Evolutionary conservation across 2,329 filamentous ascomycete species (phyloP).

Genomic region (Cordyceps javanica): DNA sequence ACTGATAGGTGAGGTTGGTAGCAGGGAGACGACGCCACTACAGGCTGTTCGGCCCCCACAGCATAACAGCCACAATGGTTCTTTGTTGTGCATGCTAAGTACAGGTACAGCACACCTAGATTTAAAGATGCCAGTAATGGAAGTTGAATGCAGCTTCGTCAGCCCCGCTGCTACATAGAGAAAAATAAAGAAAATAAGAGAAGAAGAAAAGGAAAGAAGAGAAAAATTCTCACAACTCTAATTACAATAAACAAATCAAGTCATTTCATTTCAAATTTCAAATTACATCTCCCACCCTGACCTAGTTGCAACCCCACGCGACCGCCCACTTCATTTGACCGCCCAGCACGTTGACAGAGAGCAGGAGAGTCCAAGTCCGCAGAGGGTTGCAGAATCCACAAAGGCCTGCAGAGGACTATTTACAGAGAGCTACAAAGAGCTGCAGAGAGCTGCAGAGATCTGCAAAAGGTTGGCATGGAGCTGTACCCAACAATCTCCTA

Average conservation of each 20-base stretch:
- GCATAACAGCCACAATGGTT: not conserved
- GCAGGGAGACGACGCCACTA: not conserved
- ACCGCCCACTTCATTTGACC: not conserved
- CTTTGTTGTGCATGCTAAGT: too few species aligned
- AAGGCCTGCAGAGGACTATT: too few species aligned
- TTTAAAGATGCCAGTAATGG: too few species aligned
- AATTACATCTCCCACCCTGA: not conserved
- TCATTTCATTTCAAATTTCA: not conserved
- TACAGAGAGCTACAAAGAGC: too few species aligned
- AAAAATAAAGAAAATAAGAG: too few species aligned
- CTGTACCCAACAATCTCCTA: too few species aligned
- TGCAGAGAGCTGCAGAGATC: conserved; percentile 1
- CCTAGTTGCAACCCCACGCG: conserved; percentile 1
- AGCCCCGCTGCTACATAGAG: not conserved
- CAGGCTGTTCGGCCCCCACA: not conserved
- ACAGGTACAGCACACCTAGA: not conserved
- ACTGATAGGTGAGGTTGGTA: too few species aligned
- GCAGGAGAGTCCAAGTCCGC: too few species aligned
- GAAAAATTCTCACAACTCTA: not conserved
- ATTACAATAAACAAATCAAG: not conserved
- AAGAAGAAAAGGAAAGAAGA: not conserved
- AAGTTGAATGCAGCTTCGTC: too few species aligned
- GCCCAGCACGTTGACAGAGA: not conserved
- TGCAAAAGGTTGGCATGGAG: too few species aligned
- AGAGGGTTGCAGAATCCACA: too few species aligned